These are phyloP conservation scores for Neurospora sp. DNA, from an alignment of 495 filamentous ascomycete species.

Conservation along the genomic window DNA sequence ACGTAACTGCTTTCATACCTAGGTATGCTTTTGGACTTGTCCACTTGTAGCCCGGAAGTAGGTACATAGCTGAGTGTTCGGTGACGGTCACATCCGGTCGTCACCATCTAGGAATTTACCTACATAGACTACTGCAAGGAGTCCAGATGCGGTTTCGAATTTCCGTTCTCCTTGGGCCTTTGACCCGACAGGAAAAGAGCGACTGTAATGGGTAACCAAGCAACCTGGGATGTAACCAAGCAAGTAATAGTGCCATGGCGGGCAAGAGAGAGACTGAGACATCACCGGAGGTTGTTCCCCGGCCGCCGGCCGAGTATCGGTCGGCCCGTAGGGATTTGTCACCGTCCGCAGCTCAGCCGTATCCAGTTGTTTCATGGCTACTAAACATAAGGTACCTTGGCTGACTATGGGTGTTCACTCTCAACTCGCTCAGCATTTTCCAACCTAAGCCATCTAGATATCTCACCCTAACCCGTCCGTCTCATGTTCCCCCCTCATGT, in stretches of 20 bases:
- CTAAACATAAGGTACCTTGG: no score
- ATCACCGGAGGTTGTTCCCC: neutral
- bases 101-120: neutral
- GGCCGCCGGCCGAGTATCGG: neutral
- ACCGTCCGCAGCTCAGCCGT: no score
- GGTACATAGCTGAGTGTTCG: no score
- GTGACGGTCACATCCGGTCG: neutral
- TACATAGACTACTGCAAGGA: neutral
- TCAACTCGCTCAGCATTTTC: no score
- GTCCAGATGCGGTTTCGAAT: neutral
- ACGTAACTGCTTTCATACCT: no score
- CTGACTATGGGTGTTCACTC: no score
- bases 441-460: no score
- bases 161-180: neutral
- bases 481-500: no score
- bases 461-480: no score
- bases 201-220: neutral
- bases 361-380: no score
- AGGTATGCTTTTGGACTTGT: no score
- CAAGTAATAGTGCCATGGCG: neutral
- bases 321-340: neutral
- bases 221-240: neutral
- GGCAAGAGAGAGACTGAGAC: neutral
- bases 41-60: no score
- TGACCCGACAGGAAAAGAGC: neutral